Conservation (phyloP, 257 asterid genomes). For the Solanum sejunctum region DNA sequence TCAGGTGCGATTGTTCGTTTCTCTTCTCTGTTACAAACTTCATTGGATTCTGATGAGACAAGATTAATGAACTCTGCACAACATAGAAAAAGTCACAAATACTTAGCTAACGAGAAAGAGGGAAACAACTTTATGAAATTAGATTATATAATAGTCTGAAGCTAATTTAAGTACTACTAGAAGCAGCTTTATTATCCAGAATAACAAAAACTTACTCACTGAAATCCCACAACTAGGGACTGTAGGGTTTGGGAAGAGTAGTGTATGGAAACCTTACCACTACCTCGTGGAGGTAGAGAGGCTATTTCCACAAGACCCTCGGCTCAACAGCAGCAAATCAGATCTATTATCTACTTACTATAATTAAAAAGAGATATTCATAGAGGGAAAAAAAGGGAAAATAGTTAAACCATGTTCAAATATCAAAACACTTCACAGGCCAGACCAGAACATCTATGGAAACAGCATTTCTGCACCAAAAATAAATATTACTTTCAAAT, state of each 20-base stretch:
- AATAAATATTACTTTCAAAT: neutral
- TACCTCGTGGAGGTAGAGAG: no score
- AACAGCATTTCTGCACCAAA: neutral
- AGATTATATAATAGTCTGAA: neutral
- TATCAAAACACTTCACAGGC: neutral
- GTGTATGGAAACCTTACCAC: no score
- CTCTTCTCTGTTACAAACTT: constrained; percentile 84
- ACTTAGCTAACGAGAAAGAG: neutral
- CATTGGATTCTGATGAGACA: constrained; percentile 91
- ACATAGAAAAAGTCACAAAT: neutral
- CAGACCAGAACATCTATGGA: neutral
- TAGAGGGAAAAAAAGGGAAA: neutral
- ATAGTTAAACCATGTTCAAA: neutral
- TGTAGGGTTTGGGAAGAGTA: no score
- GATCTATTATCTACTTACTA: neutral
- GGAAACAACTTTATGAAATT: neutral
- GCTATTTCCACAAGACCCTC: no score
- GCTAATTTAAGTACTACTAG: neutral
- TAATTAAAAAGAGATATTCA: neutral
- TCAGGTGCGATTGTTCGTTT: constrained; percentile 93
- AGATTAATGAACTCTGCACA: constrained; percentile 82
- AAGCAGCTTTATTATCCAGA: neutral
- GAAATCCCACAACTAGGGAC: no score
- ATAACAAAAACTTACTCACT: no score
- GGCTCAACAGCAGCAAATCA: neutral